phyloP scores from a whole-genome alignment of 345 rosid genomes.

The Eucalyptus pumila region DNA sequence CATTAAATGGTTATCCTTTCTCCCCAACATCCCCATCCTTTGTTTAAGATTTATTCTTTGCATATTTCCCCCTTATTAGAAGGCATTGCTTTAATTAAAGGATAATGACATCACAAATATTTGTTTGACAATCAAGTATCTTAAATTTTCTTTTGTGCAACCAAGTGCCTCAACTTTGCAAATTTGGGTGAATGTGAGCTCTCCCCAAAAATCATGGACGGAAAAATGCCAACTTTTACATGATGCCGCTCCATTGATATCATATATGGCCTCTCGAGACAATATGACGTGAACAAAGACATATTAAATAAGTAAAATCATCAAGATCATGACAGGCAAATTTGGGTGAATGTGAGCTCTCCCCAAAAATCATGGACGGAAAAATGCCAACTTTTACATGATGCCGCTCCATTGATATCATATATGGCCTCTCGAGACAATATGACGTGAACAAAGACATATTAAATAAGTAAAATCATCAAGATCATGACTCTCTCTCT shows the following conservation, averaged over 20 bases:
- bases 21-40: not conserved
- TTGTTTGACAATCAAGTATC: not conserved
- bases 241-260: not conserved
- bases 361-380: not conserved
- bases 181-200: not conserved
- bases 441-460: not conserved
- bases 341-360: not conserved
- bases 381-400: not conserved
- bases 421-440: not conserved
- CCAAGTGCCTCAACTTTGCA: not conserved
- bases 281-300: not conserved
- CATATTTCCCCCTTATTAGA: not conserved
- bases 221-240: not conserved
- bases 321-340: not conserved
- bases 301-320: not conserved
- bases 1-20: not conserved
- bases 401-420: not conserved
- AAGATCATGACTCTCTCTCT: not conserved
- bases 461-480: not conserved
- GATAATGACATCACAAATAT: not conserved
- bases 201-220: not conserved
- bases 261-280: not conserved
- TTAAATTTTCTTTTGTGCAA: not conserved
- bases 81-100: not conserved
- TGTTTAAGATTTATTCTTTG: not conserved